These are phyloP conservation scores for Ilex aquifolium DNA, from an alignment of 257 asterid species.

Conservation along the genomic window DNA sequence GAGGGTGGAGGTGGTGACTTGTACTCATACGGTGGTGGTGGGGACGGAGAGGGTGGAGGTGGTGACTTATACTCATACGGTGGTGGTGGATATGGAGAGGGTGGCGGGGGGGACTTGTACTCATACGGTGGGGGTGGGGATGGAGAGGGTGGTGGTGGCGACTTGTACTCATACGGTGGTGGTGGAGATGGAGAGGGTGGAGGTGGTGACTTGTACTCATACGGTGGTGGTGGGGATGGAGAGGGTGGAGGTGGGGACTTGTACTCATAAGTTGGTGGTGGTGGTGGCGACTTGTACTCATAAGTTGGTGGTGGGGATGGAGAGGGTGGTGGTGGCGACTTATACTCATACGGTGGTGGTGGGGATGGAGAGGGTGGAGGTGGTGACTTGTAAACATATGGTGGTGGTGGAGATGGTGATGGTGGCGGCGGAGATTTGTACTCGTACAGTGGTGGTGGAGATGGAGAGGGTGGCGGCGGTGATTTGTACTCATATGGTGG, in stretches of 20 bases:
- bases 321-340: constrained; percentile 33
- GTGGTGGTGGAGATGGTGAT: constrained; percentile 17
- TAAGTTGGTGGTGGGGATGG: constrained; percentile 21
- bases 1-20: constrained; percentile 40
- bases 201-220: constrained; percentile 9
- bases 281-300: constrained; percentile 21
- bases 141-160: constrained; percentile 35
- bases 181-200: constrained; percentile 29
- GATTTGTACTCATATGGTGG: constrained; percentile 24
- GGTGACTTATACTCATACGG: constrained; percentile 31
- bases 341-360: constrained; percentile 16
- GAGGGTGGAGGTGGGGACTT: constrained; percentile 18
- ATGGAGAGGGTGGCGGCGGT: constrained; percentile 13
- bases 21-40: constrained; percentile 39
- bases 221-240: constrained; percentile 14
- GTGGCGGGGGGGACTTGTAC: constrained; percentile 37
- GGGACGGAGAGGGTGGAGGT: constrained; percentile 29
- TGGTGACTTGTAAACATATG: constrained; percentile 17
- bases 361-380: constrained; percentile 17
- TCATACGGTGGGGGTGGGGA: constrained; percentile 28
- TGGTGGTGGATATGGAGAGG: constrained; percentile 28
- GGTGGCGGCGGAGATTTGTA: constrained; percentile 36
- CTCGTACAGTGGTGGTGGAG: constrained; percentile 19
- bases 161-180: constrained; percentile 34
- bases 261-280: constrained; percentile 18